Evolutionary conservation across 2,329 filamentous ascomycete genomes (phyloP).

Genomic region (Aspergillus persii): DNA sequence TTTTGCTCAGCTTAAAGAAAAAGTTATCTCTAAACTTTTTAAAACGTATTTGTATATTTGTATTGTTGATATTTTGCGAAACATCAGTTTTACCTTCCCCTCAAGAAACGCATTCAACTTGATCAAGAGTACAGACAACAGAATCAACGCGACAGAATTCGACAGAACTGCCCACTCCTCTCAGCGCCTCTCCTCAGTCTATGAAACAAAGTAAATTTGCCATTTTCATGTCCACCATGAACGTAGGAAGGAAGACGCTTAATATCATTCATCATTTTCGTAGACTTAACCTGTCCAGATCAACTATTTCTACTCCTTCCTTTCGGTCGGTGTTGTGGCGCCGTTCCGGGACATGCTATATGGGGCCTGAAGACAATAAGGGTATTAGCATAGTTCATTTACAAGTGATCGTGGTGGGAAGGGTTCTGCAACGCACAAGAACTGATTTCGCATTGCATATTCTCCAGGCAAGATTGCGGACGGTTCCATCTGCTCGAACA

Average conservation of each 20-base stretch:
- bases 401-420: background rate
- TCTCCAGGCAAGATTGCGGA: slow-evolving; percentile 87
- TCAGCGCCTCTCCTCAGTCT: background rate
- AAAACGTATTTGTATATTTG: background rate
- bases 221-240: slow-evolving; percentile 2
- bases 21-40: background rate
- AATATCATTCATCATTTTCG: background rate
- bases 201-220: background rate
- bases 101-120: background rate
- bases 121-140: background rate
- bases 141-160: background rate
- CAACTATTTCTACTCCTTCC: slow-evolving; percentile 20
- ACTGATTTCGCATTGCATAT: slow-evolving; percentile 96
- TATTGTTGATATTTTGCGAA: background rate
- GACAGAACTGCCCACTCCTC: background rate
- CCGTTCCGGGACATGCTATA: slow-evolving; percentile 69
- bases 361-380: slow-evolving; percentile 55
- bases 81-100: background rate
- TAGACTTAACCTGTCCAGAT: background rate
- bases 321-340: slow-evolving; percentile 56
- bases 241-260: background rate
- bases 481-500: slow-evolving; percentile 85
- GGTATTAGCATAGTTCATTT: background rate
- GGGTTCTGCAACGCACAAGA: slow-evolving; percentile 61
- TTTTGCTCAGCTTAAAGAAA: background rate